These are phyloP conservation scores for Sesbania bispinosa DNA, from an alignment of 306 rosid species.

Conservation along the genomic window DNA sequence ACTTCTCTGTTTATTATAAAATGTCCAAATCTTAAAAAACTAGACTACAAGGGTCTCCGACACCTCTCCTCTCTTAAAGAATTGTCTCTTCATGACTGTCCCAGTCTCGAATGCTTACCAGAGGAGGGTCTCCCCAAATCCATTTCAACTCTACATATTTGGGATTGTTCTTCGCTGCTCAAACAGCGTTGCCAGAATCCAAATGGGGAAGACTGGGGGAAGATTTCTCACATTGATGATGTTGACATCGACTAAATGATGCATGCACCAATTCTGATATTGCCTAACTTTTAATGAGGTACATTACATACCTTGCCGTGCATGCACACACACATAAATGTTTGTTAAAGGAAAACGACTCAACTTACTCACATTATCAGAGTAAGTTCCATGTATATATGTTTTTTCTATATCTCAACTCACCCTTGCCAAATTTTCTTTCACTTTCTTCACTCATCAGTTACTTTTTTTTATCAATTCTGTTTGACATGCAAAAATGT, in stretches of 20 bases:
- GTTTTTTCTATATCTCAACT: too few relatives aligned
- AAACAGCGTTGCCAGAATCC: neutral
- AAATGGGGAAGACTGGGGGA: conserved; percentile 30
- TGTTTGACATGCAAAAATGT: neutral
- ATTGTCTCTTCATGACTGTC: rapidly evolving
- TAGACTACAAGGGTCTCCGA: conserved; percentile 11
- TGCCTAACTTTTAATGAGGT: neutral
- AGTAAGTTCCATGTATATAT: too few relatives aligned
- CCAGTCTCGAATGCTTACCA: conserved; percentile 15
- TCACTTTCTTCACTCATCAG: neutral
- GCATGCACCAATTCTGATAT: neutral
- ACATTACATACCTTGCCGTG: neutral
- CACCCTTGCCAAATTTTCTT: too few relatives aligned
- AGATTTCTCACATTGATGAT: conserved; percentile 25
- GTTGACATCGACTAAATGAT: neutral
- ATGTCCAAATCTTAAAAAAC: neutral
- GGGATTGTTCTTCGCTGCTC: neutral
- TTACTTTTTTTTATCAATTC: too few relatives aligned
- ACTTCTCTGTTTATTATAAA: rapidly evolving
- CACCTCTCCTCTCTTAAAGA: neutral
- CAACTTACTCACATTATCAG: too few relatives aligned
- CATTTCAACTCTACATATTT: neutral
- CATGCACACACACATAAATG: neutral
- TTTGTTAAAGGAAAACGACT: too few relatives aligned
- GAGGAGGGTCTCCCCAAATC: conserved; percentile 25